Evolutionary conservation across 2,329 filamentous ascomycete genomes (phyloP), one percentile per base, ranked within the genome.

Genomic region (Ceratocystis destructans): DNA sequence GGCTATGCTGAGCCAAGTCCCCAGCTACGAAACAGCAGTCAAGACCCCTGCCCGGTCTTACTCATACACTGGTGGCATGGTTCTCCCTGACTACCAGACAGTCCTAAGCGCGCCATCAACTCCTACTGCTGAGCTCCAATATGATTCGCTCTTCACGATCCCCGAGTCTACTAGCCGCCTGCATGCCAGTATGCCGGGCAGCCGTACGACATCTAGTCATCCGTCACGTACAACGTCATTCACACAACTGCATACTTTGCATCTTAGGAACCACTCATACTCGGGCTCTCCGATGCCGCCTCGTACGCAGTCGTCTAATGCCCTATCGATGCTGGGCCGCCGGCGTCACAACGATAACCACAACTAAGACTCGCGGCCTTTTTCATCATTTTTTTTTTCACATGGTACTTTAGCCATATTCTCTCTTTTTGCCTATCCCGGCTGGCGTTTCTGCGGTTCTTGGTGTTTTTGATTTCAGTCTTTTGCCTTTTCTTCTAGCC

Each of bases 11-110:
- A 87, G 80, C 73, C 87, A 87, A 70, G 88, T 92, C 1, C 88
- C 88, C 0, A 91, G 88, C 66, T 92, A 92, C 73, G 82, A 82
- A 17, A 91, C 88, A 0, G 88, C 88, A 0, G 83, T 90, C 31
- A 83, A 83, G 69, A 83, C 85, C 0, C 83, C 85, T 4, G 82
- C 84, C 17, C 79, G 82, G 63, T 79, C 80, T 44, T 78, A 78
- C 15, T 79, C 77, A 62, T 79, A 78, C 55, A 75, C 79, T 5
- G 79, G 79, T 25, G 78, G 79, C 41, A 74, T 77, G 4, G 75
- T 75, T 12, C 79, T 89, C 5, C 88, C 88, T 0, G 84, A 88
- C 72, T 91, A 91, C 72, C 76, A 81, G 66, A 81, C 86, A 1
- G 86, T 83, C 0, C 76, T 82, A 55, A 83, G 79, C 70, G 63